Evolutionary conservation across 768 basidiomycete genomes (phyloP), one percentile per base, ranked within the genome.

Genomic region (Hypholoma fasciculare): DNA sequence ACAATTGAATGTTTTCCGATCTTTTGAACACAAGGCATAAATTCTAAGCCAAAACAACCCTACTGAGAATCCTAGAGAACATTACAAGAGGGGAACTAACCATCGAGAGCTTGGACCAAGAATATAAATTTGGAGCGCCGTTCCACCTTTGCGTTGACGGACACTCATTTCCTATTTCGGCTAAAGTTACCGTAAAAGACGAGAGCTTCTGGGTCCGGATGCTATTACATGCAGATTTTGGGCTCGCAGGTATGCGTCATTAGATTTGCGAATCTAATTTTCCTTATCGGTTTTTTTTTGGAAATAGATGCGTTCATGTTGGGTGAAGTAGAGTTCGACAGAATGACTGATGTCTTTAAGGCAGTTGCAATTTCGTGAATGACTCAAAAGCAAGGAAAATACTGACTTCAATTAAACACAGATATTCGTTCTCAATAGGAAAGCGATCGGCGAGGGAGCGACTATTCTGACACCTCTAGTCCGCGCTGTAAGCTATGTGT

Each of bases 391-490:
- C 7, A 26, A n/a, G 19, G 6, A 23, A 19, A 17, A 26, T 8
- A 3, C 2, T 9, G 6, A 34, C 30, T 7, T 9, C 9, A 34
- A 9, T 34, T 16, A 7, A n/a, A 13, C 20, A 37, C 26, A 61
- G 60, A 57, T 61, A 0, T 61, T 61, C 37, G 50, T 61, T n/a
- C 44, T 61, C n/a, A 61, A 61, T 49, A 37, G 60, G 27, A 52
- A 57, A 19, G 37, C 60, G 4, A 43, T 61, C 19, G 55, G 60
- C 3, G 55, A 57, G 38, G 36, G 56, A 12, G 40, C 51, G 37
- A 57, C 55, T 17, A 14, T 54, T 5, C 37, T 61, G 17, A 52
- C 55, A 4, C 56, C 60, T 0, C 12, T 61, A 30, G 16, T 61
- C 17, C 23, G 60, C 8, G 39, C 39, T 13, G 40, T 61, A 26